Base-by-base conservation (phyloP, 164 flowering plant genomes). In the Berberis thunbergii region DNA sequence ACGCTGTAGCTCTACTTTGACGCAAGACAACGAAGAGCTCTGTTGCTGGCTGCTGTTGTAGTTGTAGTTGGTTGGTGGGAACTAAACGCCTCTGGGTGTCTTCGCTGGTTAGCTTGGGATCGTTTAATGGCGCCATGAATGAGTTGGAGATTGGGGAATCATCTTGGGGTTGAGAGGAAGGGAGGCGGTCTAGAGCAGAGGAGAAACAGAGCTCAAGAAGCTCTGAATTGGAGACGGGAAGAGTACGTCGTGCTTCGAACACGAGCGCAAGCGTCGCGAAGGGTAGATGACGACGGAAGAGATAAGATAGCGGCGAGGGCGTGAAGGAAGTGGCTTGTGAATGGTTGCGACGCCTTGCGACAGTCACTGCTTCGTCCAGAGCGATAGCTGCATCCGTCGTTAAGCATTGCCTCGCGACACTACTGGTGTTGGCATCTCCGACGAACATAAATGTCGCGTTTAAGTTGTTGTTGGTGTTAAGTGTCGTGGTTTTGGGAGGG, bases 81-180 rank as follows among this genome's bases (percentile, higher is more conserved):
- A 45, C 80, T 83, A 49, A 79, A 82, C 56, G 73, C 77, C 3
- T 84, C 93, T 0, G 93, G 90, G 53, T 83, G 80, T 7, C 97
- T 58, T 46, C 88, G 60, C 76, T 91, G 97, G 41, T 76, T 84
- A 3, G 96, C 97, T 64, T 91, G 97, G 5, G 96, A 83, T 12
- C 96, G 77, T 60, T 83, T 84, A 54, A 91, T 83, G 39, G 98
- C 98, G 6, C 97, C 97, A 88, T 86, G 48, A 91, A 80, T 0
- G 97, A 86, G 65, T 91, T 91, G 41, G 97, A 88, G 0, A 91
- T 66, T 71, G 78, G 1, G 10, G 49, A 43, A 71, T 45, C 12
- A 11, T 13, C 3, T 54, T 7, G 62, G 11, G 3, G 54, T 41
- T 8, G 48, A 1, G 89, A 66, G 1, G 84, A 72, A 13, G 86